A percentile compares a stretch with the other conserved stretches of the same genome.
Evolutionary conservation across 441 rosid species (phyloP).

Genomic region (Pelargonium australe): DNA sequence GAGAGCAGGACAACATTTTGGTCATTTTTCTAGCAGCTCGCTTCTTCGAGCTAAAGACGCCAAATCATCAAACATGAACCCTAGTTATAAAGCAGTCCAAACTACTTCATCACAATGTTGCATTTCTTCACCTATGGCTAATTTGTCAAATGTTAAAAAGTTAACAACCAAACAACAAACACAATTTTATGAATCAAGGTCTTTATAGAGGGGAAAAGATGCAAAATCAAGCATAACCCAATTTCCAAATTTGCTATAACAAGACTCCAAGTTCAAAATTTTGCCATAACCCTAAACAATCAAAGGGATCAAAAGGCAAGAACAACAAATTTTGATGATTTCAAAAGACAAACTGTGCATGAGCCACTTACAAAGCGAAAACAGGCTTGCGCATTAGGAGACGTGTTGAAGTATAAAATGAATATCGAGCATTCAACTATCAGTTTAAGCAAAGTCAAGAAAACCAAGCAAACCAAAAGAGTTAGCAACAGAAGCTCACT

Average conservation of each 20-base stretch:
- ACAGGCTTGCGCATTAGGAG: too few species aligned
- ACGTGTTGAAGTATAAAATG: too few species aligned
- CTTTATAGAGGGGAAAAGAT: not conserved
- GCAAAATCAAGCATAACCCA: not conserved
- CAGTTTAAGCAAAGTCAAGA: too few species aligned
- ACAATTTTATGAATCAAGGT: not conserved
- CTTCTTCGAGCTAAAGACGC: too few species aligned
- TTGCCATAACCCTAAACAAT: conserved; percentile 7
- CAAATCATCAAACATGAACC: too few species aligned
- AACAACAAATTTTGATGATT: too few species aligned
- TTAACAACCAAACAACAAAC: not conserved
- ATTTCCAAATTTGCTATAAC: not conserved
- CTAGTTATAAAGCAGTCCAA: not conserved
- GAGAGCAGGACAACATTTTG: not conserved
- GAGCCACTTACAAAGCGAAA: too few species aligned
- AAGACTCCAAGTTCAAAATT: conserved; percentile 4
- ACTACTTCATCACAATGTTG: not conserved
- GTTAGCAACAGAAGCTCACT: conserved; percentile 7
- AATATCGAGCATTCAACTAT: too few species aligned
- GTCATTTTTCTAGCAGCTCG: too few species aligned
- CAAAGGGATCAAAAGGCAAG: not conserved
- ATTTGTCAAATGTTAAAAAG: too few species aligned
- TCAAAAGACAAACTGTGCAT: too few species aligned
- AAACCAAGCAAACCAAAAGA: not conserved
- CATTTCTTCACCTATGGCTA: not conserved